These are phyloP conservation scores for Lavandula angustifolia DNA, from an alignment of 257 asterid genomes.

Conservation along the genomic window DNA sequence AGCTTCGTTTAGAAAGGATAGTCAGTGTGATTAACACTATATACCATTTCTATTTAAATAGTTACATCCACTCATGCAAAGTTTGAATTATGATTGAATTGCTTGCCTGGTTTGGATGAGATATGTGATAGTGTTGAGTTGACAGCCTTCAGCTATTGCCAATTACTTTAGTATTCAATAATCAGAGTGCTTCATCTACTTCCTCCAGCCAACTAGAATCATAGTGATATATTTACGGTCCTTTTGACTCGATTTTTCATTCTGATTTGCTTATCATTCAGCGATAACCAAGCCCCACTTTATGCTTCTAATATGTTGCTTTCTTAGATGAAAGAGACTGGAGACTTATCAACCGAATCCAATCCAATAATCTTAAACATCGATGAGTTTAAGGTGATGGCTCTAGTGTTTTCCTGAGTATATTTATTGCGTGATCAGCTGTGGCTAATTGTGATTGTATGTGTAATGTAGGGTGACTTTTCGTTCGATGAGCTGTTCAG, in stretches of 20 bases:
- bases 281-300: slow-evolving; percentile 14
- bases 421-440: neutral
- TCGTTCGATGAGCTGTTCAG: slow-evolving; percentile 91
- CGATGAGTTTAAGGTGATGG: slow-evolving; percentile 85
- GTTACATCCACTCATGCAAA: slow-evolving; percentile 8
- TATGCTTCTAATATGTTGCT: slow-evolving; percentile 30
- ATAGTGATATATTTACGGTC: neutral
- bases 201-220: neutral
- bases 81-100: neutral
- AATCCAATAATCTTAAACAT: slow-evolving; percentile 72
- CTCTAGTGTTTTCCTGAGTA: slow-evolving; percentile 17
- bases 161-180: neutral
- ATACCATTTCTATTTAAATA: neutral
- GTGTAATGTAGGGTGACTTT: slow-evolving; percentile 73
- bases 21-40: neutral
- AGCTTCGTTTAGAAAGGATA: no score
- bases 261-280: slow-evolving; percentile 17
- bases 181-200: neutral
- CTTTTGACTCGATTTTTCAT: slow-evolving; percentile 18
- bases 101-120: neutral
- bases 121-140: neutral
- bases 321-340: slow-evolving; percentile 74
- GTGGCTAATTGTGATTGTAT: slow-evolving; percentile 34
- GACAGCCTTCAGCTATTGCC: neutral
- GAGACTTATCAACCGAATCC: slow-evolving; percentile 48